Base-by-base conservation (phyloP, 257 asterid genomes). In the Penstemon newberryi region DNA sequence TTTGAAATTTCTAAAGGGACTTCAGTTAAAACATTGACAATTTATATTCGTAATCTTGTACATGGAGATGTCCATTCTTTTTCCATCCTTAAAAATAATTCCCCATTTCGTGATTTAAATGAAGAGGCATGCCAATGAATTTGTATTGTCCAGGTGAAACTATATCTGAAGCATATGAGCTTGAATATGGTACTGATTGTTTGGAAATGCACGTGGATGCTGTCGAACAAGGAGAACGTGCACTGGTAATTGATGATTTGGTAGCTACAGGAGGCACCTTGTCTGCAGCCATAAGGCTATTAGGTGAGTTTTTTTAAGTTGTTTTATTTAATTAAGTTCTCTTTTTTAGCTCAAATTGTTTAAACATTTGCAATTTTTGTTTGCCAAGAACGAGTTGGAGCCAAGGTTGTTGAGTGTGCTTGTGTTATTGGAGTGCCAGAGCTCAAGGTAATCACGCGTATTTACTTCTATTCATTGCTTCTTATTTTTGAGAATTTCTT, bases 221-320 rank as follows among this genome's bases (percentile, higher is more conserved):
- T n/a, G 85, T 89, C 42, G 72, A 83, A 66, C 47, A 46, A n/a
- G 92, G 96, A 0, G 96, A 89, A n/a, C 83, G 89, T 9, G 91
- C 83, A 5, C 70, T 92, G 60, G 70, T 92, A 40, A 79, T 92
- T 8, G 96, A 92, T 64, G 98, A 92, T 81, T 78, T 92, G 74
- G 90, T 92, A 55, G 98, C 98, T 54, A 92, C 98, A 0, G 98
- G 98, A 9, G 98, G 96, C 59, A 92, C 96, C 2, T 86, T 92
- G 6, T 77, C 88, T 57, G 98, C 98, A 9, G 96, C 95, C 75
- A 87, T 85, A 47, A 82, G 80, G 78, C 95, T 89, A 19, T 77
- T 92, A 62, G 98, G 98, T 89, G 56, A 66, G 63, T 7, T 65
- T 72, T 25, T 60, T 53, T 41, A 46, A 38, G 42, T 72, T 25